Evolutionary conservation across 345 rosid genomes (phyloP).

Genomic region (Passiflora organensis): DNA sequence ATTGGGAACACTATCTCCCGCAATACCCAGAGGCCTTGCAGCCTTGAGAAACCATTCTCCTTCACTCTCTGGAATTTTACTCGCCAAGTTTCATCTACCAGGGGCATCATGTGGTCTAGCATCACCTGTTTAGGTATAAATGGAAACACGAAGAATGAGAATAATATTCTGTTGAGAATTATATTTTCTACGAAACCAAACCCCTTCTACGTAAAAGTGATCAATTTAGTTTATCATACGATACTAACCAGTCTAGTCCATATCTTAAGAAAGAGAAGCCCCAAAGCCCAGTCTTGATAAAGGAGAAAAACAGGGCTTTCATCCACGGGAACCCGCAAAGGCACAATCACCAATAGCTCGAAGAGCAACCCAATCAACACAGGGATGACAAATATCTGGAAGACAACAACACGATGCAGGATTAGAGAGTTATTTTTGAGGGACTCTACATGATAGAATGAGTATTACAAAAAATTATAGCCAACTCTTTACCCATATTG

Average conservation of each 20-base stretch:
- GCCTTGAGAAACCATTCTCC: slow-evolving; percentile 90
- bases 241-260: slow-evolving; percentile 89
- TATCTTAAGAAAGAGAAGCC: slow-evolving; percentile 92
- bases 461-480: not conserved
- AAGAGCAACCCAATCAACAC: slow-evolving; percentile 90
- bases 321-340: slow-evolving; percentile 98
- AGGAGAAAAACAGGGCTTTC: slow-evolving; percentile 99
- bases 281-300: slow-evolving; percentile 99
- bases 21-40: slow-evolving; percentile 90
- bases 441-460: not conserved
- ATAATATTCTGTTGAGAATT: too few relatives aligned
- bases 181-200: too few relatives aligned
- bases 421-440: not conserved
- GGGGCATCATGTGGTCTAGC: slow-evolving; percentile 97
- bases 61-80: slow-evolving; percentile 86
- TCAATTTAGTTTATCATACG: too few relatives aligned
- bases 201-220: too few relatives aligned
- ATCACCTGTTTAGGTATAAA: slow-evolving; percentile 56
- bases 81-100: slow-evolving; percentile 92
- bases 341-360: slow-evolving; percentile 97
- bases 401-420: not conserved
- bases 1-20: slow-evolving; percentile 86
- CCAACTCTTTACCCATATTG: slow-evolving; percentile 70
- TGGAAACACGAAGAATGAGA: too few relatives aligned
- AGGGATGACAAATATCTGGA: slow-evolving; percentile 87